Base-by-base conservation (phyloP, 2,329 filamentous ascomycete genomes). In the Mollisia scopiformis region DNA sequence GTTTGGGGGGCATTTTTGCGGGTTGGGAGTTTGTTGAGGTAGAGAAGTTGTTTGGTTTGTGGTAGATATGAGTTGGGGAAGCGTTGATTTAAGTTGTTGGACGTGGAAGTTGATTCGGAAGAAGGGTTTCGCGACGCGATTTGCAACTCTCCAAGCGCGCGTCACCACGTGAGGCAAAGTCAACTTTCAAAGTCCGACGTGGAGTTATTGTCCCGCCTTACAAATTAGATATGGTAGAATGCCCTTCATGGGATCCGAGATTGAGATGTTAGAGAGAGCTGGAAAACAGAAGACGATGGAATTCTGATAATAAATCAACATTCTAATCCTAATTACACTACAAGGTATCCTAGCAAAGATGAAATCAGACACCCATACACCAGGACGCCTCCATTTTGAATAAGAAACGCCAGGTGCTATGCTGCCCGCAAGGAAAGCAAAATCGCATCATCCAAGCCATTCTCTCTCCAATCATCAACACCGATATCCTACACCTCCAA, bases 351-450 rank as follows among this genome's bases (percentile, higher is more conserved):
- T 21, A 56, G 39, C n/a, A 51, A 55, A 54, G 21, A 53, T 19
- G 46, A 37, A 41, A 60, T 47, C 25, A 39, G 27, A 50, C 55
- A 59, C 19, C 51, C 55, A 31, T 58, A 64, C 63, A 63, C 66
- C 60, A 43, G 58, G 58, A 56, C 62, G 19, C 43, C 39, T 47
- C 55, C 55, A 25, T 46, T 55, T 57, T 51, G 30, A 51, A 49
- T 31, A 51, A 54, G 54, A 64, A 69, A 69, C 68, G 64, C 68
- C 68, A 66, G 64, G 66, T 70, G 66, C 67, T 66, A 69, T 70
- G 67, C 64, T 63, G 52, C 58, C 54, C 53, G 53, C 57, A 50
- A 58, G 55, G 51, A 57, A 55, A 41, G 30, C 35, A 55, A 31
- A 33, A 51, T 25, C 21, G 35, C 41, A 41, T 62, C 57, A 51